These are phyloP conservation scores for Cyclostephanos tholiformis DNA, from an alignment of 108 stramenopile genomes.

Conservation along the genomic window DNA sequence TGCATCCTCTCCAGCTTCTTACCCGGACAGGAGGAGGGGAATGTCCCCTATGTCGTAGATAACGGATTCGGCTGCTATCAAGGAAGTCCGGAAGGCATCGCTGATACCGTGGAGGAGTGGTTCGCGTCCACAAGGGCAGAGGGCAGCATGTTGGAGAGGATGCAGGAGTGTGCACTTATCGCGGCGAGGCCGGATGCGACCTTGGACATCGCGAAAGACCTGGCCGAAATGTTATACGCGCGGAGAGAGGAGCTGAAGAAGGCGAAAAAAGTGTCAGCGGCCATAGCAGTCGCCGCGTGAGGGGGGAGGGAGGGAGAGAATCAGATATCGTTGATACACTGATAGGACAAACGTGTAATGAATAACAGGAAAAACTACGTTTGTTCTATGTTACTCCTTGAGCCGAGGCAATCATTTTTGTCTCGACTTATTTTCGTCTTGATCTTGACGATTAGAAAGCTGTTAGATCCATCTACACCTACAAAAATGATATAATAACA, in stretches of 20 bases:
- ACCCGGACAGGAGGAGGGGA: constrained; percentile 97
- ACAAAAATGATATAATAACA: not conserved
- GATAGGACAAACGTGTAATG: not conserved
- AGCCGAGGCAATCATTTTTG: not conserved
- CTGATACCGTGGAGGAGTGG: constrained; percentile 83
- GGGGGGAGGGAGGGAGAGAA: not conserved
- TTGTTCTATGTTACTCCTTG: not conserved
- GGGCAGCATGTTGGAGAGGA: constrained; percentile 45
- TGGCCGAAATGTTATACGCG: constrained; percentile 74
- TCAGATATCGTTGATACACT: not conserved
- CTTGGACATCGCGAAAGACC: constrained; percentile 82
- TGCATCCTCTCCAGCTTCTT: constrained; percentile 90
- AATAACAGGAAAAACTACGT: not conserved
- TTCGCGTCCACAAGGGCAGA: constrained; percentile 54
- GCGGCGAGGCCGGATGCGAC: constrained; percentile 86
- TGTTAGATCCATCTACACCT: not conserved
- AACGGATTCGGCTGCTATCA: constrained; percentile 91
- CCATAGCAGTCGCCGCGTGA: not conserved
- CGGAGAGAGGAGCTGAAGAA: constrained; percentile 36
- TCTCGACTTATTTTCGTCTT: not conserved
- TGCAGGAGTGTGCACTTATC: constrained; percentile 69
- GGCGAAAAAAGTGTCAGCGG: constrained; percentile 1
- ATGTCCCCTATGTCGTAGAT: constrained; percentile 88
- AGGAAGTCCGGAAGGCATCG: constrained; percentile 75
- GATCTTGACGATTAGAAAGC: not conserved